Evolutionary conservation across 2,329 filamentous ascomycete genomes (phyloP), one percentile per base, ranked within the genome.

Genomic region (Aspergillus sp.): DNA sequence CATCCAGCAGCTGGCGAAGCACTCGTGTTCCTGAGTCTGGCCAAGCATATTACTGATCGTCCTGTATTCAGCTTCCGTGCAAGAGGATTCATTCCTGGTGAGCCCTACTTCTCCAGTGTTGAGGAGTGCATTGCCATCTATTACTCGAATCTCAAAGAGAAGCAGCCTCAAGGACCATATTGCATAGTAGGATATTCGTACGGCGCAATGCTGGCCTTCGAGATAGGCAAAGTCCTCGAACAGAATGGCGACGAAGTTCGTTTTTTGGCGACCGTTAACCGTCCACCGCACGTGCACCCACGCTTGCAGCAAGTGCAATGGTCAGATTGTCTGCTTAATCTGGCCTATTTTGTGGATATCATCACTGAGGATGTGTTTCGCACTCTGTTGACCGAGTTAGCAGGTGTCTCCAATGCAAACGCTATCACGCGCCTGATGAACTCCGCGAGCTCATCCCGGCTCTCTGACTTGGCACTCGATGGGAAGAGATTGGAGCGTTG

Each of bases 111-210:
- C 67, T 58, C 49, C 0, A 64, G 55, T n/a, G n/a, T n/a, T n/a
- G n/a, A n/a, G n/a, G 55, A 84, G 51, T 66, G 72, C 0, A 69
- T 81, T 1, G 57, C 65, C 0, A 74, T 66, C 0, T 85, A 85
- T 64, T 59, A 70, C 7, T 39, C 53, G 0, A 75, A 77, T 0
- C 78, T 85, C 32, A 73, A 73, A n/a, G 29, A 55, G 4, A 59
- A 57, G 1, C 82, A 85, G 61, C 81, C 82, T 0, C n/a, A 67
- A 0, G 82, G 83, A 0, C 82, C 82, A 0, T 85, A 85, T 59
- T 78, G 78, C 1, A 65, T 85, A 1, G 78, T 79, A 0, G 82
- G 83, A 1, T 85, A 85, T 64, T 79, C 74, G 4, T 84, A 80
- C 63, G 82, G 83, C 2, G 63, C 73, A 0, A 82, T 82, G 66